Conservation (phyloP, 768 basidiomycete species). For the Kwoniella europaea region DNA sequence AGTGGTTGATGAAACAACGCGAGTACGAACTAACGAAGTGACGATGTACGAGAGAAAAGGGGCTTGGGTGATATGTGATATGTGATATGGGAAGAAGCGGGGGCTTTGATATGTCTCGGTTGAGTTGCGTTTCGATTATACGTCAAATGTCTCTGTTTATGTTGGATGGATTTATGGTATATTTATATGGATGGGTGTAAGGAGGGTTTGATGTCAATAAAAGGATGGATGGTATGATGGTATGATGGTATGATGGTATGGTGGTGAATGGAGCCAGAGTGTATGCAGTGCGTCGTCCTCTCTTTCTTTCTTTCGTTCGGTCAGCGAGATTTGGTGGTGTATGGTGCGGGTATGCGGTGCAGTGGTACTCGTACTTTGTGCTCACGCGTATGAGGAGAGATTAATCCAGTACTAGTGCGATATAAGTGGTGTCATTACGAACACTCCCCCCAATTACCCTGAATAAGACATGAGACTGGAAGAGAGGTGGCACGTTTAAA, state of each 20-base stretch:
- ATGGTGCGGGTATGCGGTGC: not conserved
- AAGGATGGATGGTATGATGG: not conserved
- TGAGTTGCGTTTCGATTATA: not conserved
- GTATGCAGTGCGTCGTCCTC: too few relatives aligned
- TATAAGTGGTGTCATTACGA: not conserved
- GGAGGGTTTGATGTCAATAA: not conserved
- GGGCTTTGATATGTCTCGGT: slow-evolving; percentile 2
- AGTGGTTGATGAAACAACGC: not conserved
- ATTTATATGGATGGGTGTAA: too few relatives aligned
- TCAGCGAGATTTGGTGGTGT: not conserved
- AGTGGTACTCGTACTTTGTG: not conserved
- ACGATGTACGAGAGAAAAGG: not conserved
- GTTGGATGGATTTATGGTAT: not conserved
- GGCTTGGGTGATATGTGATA: not conserved
- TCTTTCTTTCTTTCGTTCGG: not conserved
- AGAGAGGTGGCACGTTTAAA: not conserved
- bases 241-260: not conserved
- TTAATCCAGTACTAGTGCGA: not conserved
- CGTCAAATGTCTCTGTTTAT: not conserved
- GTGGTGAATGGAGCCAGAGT: not conserved
- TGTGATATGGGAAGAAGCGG: not conserved
- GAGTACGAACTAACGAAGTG: too few relatives aligned
- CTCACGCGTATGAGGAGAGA: not conserved
- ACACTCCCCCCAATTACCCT: not conserved
- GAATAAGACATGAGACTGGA: not conserved